Evolutionary conservation across 2,329 filamentous ascomycete species (phyloP), one percentile per base, ranked within the genome.

Genomic region (Stachybotrys elegans): DNA sequence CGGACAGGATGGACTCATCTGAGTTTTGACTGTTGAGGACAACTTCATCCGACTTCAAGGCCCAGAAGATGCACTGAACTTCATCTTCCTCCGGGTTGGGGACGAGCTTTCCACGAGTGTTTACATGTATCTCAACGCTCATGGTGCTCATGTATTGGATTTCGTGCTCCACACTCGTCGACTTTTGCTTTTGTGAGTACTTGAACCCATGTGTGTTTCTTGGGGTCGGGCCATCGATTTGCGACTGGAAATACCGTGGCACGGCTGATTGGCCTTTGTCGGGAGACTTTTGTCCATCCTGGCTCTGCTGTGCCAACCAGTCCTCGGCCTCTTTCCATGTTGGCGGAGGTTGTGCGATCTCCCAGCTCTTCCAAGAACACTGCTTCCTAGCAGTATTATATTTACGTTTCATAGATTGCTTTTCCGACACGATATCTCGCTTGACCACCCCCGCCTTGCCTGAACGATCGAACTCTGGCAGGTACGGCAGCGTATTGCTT

Each of bases 81-180:
- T 92, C 87, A 60, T 98, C 93, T 53, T 94, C 78, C 53, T 92
- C 88, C 0, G 93, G 93, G 57, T 98, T 90, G 1, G 93, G 90
- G 3, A 89, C 78, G 8, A 96, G 73, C 40, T 80, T 82, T 6
- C 81, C 88, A 44, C 92, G 78, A 4, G 86, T 93, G 54, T 95
- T 95, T 49, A 94, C 84, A 59, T 98, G 92, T 5, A 97, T 69
- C 60, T 98, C 93, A 6, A 98, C 66, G 52, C 90, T 94, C 88
- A 98, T 91, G 16, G 86, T 89, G 53, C 88, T 95, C 93, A 98
- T 97, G 61, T 95, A 95, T 54, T 93, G 87, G 3, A 81, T 83
- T 61, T 94, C 88, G 52, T 92, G 87, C 56, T 88, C 80, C 16
- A 94, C 82, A 52, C 83, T 89, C 0, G 84, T 86, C 2, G 83